Evolutionary conservation across 768 basidiomycete species (phyloP).

Genomic region (Hericium erinaceus): DNA sequence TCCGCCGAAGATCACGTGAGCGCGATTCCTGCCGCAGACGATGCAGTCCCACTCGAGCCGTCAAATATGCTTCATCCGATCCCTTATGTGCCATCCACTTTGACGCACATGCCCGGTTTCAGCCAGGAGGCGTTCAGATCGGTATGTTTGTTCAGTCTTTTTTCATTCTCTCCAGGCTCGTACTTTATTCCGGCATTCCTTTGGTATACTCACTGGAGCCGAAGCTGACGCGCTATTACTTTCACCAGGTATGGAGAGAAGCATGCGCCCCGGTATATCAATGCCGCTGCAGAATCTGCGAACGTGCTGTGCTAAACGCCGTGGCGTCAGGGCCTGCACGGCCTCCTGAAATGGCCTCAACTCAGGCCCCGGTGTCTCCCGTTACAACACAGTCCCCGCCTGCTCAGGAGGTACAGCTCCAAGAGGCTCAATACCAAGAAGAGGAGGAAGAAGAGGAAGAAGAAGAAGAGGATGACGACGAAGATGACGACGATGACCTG

Average conservation of each 20-base stretch:
- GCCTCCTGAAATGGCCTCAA: constrained; percentile 15
- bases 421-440: constrained; percentile 14
- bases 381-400: constrained; percentile 3
- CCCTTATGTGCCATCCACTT: constrained; percentile 58
- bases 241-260: constrained; percentile 60
- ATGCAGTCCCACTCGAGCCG: constrained; percentile 53
- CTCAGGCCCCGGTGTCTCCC: constrained; percentile 14
- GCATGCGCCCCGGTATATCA: constrained; percentile 64
- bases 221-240: background rate
- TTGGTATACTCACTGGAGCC: constrained; percentile 31
- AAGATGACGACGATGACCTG: constrained; percentile 21
- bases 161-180: constrained; percentile 17
- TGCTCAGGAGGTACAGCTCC: constrained; percentile 17
- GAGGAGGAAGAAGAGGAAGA: constrained; percentile 11
- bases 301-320: constrained; percentile 44
- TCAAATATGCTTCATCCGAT: constrained; percentile 56
- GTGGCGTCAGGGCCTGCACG: constrained; percentile 15
- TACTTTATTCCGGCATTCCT: constrained; percentile 14
- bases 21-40: constrained; percentile 26
- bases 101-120: constrained; percentile 36
- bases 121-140: constrained; percentile 1
- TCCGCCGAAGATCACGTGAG: constrained; percentile 17
- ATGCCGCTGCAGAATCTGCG: constrained; percentile 66
- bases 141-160: constrained; percentile 25
- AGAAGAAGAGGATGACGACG: constrained; percentile 22